Conservation (phyloP, 2,329 filamentous ascomycete species). For the Pseudogymnoascus sp. region DNA sequence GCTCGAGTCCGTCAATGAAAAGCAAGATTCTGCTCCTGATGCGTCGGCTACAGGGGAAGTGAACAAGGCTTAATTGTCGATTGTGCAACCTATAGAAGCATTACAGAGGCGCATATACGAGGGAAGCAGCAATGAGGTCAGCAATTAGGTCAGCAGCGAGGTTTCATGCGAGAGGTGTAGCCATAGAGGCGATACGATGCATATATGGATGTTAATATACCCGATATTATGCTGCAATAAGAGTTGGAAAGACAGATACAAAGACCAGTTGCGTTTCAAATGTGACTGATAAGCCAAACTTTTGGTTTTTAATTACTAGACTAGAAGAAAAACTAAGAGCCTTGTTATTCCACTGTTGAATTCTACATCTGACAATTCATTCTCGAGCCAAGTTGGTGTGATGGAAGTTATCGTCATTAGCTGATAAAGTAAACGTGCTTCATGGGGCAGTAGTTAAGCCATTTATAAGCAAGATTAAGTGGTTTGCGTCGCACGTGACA, state of each 20-base stretch:
- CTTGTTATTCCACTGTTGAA: background rate
- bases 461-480: background rate
- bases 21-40: background rate
- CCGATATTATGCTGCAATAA: background rate
- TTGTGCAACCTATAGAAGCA: background rate
- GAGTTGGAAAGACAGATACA: background rate
- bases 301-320: background rate
- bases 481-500: background rate
- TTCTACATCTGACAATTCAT: background rate
- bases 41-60: background rate
- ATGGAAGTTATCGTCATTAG: background rate
- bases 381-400: background rate
- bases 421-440: background rate
- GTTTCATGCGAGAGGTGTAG: background rate
- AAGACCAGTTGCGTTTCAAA: background rate
- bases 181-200: background rate
- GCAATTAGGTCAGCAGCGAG: background rate
- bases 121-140: background rate
- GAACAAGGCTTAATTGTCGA: background rate
- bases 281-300: background rate
- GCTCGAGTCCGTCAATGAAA: background rate
- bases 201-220: constrained; percentile 6
- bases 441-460: background rate
- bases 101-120: background rate
- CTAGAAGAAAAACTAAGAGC: background rate